Evolutionary conservation across 352 stramenopile species (phyloP), one percentile per base, ranked within the genome.

Genomic region (Aphanomyces cochlioides): DNA sequence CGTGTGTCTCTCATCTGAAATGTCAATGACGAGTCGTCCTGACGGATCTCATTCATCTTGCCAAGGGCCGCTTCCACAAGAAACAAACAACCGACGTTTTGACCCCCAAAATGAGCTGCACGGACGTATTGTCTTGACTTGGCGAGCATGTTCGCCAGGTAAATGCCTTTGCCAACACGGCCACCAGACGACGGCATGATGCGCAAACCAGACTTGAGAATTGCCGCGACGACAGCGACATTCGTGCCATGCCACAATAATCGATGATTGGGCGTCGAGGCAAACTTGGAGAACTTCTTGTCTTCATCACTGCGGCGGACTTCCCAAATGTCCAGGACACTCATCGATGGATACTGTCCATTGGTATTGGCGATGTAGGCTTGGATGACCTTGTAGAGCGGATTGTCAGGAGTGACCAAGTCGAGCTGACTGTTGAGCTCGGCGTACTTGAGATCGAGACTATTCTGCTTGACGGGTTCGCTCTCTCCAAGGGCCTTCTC

Each of bases 151-250:
- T 70, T 72, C 47, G 75, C 75, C n/a, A 80, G 72, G 54, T 80
- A 80, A 19, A 80, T 79, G 41, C 75, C 75, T 21, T 68, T 73
- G 50, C 75, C 75, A 28, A 80, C 75, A n/a, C 75, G 69, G 13
- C 75, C 75, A 21, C 75, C 75, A n/a, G 66, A 74, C 57, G 78
- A 75, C 43, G 75, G 75, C 75, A 80, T 80, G 63, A 80, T 80
- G 38, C 75, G 75, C 43, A 80, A 72, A 6, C 75, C 75, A 28
- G 70, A 74, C 67, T 78, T 77, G 45, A 80, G 60, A 59, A 80
- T 80, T 21, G 75, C 75, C 4, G 75, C 75, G 15, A 79, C 74
- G 5, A 80, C 75, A 12, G 75, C 74, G 28, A 80, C 75, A 45
- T 78, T 78, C 7, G 75, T 80, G n/a, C 75, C 75, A 57, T 80